Evolutionary conservation across 371 early-diverging fungal species (phyloP).

Genomic region (Apophysomyces ossiformis): DNA sequence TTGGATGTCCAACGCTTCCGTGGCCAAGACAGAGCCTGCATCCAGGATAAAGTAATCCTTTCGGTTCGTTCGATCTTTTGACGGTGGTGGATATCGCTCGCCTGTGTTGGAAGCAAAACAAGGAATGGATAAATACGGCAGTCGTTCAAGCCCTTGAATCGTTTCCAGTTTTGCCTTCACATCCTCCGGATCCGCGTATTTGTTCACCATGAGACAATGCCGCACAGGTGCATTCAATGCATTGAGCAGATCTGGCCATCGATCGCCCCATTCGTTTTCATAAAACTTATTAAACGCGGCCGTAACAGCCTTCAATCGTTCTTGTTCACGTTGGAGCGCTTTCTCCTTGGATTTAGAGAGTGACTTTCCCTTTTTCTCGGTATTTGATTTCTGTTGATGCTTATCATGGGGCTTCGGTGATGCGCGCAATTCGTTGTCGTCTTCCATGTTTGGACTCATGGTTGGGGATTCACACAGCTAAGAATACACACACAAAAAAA

Average conservation of each 20-base stretch:
- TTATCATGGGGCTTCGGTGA: neutral
- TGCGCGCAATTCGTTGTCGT: neutral
- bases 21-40: constrained; percentile 69
- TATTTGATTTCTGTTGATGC: constrained; percentile 18
- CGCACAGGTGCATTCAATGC: constrained; percentile 50
- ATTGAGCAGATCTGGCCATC: constrained; percentile 52
- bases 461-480: too few species aligned
- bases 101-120: constrained; percentile 40
- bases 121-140: constrained; percentile 41
- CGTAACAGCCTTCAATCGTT: constrained; percentile 35
- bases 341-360: constrained; percentile 48
- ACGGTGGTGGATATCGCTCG: constrained; percentile 47
- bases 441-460: neutral
- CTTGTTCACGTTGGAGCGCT: constrained; percentile 34
- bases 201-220: constrained; percentile 60
- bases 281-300: constrained; percentile 49
- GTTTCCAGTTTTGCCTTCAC: constrained; percentile 30
- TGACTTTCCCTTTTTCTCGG: constrained; percentile 25
- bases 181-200: constrained; percentile 36
- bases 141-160: constrained; percentile 20
- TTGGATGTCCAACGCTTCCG: constrained; percentile 61
- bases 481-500: too few species aligned
- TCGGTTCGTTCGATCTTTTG: constrained; percentile 36
- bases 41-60: constrained; percentile 67
- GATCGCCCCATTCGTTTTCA: constrained; percentile 54